Evolutionary conservation across 306 rosid species (phyloP), one percentile per base, ranked within the genome.

Genomic region (Pachyrhizus erosus): DNA sequence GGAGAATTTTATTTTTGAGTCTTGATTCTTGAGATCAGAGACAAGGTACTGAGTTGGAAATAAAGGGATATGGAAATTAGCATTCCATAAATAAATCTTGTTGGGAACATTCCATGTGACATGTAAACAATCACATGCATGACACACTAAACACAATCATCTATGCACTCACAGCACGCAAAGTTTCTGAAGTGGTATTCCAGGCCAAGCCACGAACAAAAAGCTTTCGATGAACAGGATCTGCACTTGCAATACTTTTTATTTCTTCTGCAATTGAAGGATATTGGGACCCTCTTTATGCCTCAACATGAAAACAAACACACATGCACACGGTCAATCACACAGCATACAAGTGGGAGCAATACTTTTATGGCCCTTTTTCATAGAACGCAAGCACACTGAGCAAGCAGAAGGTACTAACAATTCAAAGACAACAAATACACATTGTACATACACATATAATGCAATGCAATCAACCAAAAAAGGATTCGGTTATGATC

Each of bases 251-350:
- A 79, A 92, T 83, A 88, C 90, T 89, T 89, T 87, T 90, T 83
- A 94, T 94, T 89, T 90, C 92, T 86, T 90, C 91, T 80, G 94
- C 97, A 87, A 92, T 89, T 83, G 94, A 86, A 87, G 92, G 93
- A 87, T 91, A 83, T 88, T 85, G 93, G 90, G 92, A 91, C 87
- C 96, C 97, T 84, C 97, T 94, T 89, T 89, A 91, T 88, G 89
- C 92, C 88, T 79, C 90, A 91, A 91, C 98, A 92, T 90, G 91
- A 88, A 93, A 93, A 88, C 90, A 93, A 91, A 90, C 98, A 93
- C 90, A 87, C 88, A 84, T 86, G 79, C 96, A 85, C 88, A 76
- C 76, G 54, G 92, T 94, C 93, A 94, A 92, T 89, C 93, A 90
- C 91, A 88, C 91, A 84, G 85, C 94, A 87, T 79, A 89, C 94